phyloP scores from a whole-genome alignment of 257 asterid species.

The Avicennia marina region DNA sequence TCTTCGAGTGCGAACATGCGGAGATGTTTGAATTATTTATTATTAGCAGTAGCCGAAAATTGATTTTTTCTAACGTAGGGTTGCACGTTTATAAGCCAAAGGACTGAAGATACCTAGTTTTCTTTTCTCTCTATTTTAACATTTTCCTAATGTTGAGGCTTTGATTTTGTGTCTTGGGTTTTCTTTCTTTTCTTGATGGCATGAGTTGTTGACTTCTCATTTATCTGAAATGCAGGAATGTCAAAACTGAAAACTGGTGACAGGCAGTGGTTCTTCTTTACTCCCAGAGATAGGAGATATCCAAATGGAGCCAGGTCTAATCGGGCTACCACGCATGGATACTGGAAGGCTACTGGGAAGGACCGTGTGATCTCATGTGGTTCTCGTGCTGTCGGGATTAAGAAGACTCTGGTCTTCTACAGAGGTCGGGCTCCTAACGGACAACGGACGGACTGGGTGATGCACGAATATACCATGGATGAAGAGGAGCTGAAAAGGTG shows the following conservation, averaged over 20 bases:
- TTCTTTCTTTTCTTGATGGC: neutral
- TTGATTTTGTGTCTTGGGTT: too few relatives aligned
- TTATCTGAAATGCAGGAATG: conserved; percentile 50
- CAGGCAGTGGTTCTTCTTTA: conserved; percentile 89
- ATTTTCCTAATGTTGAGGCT: too few relatives aligned
- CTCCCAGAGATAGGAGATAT: conserved; percentile 83
- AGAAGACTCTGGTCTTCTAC: conserved; percentile 87
- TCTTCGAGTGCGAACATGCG: too few relatives aligned
- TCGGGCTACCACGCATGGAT: conserved; percentile 78
- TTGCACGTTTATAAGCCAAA: too few relatives aligned
- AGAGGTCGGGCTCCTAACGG: conserved; percentile 89
- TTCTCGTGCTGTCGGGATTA: conserved; percentile 68
- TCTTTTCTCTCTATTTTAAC: too few relatives aligned
- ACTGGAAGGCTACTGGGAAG: conserved; percentile 95
- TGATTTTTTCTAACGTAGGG: too few relatives aligned
- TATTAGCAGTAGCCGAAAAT: too few relatives aligned
- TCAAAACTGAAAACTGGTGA: conserved; percentile 84
- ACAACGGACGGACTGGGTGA: conserved; percentile 93
- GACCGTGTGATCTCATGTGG: conserved; percentile 63
- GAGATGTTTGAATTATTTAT: too few relatives aligned
- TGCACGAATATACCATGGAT: conserved; percentile 90
- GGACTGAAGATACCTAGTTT: too few relatives aligned
- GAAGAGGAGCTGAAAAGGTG: conserved; percentile 79
- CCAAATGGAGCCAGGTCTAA: conserved; percentile 87
- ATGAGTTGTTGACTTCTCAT: conserved; percentile 13